Base-by-base conservation (phyloP, 2,329 filamentous ascomycete genomes). In the Chaetomium sp. region DNA sequence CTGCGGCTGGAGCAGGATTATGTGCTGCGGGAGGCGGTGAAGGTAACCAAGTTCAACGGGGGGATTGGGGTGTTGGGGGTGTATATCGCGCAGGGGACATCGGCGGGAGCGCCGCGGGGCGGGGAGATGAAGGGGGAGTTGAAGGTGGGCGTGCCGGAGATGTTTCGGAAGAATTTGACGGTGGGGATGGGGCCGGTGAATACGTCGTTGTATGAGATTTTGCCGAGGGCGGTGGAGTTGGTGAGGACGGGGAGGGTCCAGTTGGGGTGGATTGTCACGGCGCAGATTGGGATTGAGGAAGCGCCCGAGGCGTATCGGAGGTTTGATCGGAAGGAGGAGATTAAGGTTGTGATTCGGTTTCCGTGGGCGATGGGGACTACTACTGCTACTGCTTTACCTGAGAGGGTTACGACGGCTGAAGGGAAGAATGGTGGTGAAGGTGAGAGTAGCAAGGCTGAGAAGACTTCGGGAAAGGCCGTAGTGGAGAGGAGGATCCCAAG, bases 301-400 rank as follows among this genome's bases (percentile, higher is more conserved):
- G 56, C 49, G 2, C 52, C 52, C 4, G 35, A 53, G 34, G 56
- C 52, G 6, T 58, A 58, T 34, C 35, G 46, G 9, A 35, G 35
- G 33, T 55, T 58, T 46, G 49, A 55, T 27, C 49, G 53, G 49
- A 53, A 55, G 45, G 19, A 41, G 37, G 56, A 55, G 49, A 53
- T 43, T 49, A 55, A 55, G 49, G 48, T 54, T 6, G 52, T 54
- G 7, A 49, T 57, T 48, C 52, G 52, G 32, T 57, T 57, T 8
- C 52, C 52, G 5, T 54, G 55, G 55, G 33, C 8, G 48, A 51
- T 12, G 32, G 40, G 36, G 32, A n/a, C n/a, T n/a, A n/a, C n/a
- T n/a, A n/a, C n/a, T n/a, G n/a, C n/a, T n/a, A n/a, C n/a, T n/a
- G n/a, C n/a, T n/a, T n/a, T n/a, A n/a, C n/a, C n/a, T n/a, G n/a